Evolutionary conservation across 345 rosid genomes (phyloP), one percentile per base, ranked within the genome.

Genomic region (Lepidium aucheri): DNA sequence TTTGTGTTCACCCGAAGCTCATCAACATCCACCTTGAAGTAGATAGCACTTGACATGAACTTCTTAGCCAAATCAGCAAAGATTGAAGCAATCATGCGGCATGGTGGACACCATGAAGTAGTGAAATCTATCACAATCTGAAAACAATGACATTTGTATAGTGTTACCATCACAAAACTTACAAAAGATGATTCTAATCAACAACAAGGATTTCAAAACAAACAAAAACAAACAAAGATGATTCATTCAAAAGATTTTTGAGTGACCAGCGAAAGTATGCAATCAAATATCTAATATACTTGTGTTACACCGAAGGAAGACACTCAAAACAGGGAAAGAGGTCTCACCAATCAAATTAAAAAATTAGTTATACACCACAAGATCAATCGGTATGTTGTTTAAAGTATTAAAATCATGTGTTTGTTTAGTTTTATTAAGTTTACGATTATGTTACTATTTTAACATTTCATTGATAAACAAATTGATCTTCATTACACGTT

Each of bases 1-100:
- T 53, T 42, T 45, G n/a, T 43, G 47, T 28, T 58, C 26, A 85
- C 91, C 81, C 59, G 72, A 72, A 87, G 61, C 69, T 87, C 92
- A 59, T 84, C 95, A 3, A 87, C 86, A 58, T 87, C 97, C 36
- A 87, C 92, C 83, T 87, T 88, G 74, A 90, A 74, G 86, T 84
- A 84, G 41, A 63, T 73, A 49, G 78, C 85, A 47, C 66, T 18
- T 1, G 88, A 78, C 72, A 65, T 73, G 63, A 76, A 39, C 74
- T 74, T 84, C 79, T 74, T 88, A 7, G 93, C 92, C 16, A 79
- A 44, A 7, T 88, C 89, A 2, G 60, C 82, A 62, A 87, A 50
- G 68, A 87, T 3, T 36, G 95, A 95, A 15, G 95, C 69, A 28
- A 90, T 84, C 59, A 82, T 6, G 8, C 90, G 88, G 56, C 90